Evolutionary conservation across 371 early-diverging fungal genomes (phyloP).

Genomic region (Cokeromyces recurvatus): DNA sequence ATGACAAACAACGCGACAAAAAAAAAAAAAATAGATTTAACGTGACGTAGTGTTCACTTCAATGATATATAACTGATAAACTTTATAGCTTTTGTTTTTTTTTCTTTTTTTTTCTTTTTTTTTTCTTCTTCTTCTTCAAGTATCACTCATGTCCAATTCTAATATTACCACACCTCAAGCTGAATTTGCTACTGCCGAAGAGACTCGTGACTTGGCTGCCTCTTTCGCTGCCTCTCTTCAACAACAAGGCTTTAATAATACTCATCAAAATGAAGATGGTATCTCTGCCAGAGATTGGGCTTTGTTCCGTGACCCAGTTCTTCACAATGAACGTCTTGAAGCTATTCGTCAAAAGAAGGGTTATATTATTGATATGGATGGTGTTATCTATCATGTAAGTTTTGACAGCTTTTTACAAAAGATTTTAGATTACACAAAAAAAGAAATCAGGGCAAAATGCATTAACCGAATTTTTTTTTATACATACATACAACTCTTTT

Average conservation of each 20-base stretch:
- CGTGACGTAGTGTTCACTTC: no score
- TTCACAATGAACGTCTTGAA: conserved; percentile 46
- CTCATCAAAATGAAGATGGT: conserved; percentile 13
- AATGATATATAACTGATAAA: no score
- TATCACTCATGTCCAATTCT: conserved; percentile 2
- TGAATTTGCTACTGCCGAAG: conserved; percentile 9
- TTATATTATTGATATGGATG: conserved; percentile 68
- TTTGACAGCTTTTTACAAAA: neutral
- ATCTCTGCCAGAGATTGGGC: conserved; percentile 36
- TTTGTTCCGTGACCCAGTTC: conserved; percentile 35
- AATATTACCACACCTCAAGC: conserved; percentile 1
- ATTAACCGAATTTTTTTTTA: no score
- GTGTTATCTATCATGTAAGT: conserved; percentile 64
- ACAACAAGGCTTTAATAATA: neutral
- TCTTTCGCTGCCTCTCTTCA: conserved; percentile 21
- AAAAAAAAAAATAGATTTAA: no score
- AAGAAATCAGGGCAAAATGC: no score
- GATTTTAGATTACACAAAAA: neutral
- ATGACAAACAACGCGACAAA: no score
- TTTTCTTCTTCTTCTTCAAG: neutral
- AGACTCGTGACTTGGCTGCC: conserved; percentile 21
- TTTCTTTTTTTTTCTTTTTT: neutral
- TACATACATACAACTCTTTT: no score
- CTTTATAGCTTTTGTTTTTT: neutral
- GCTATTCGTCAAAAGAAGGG: conserved; percentile 58